Evolutionary conservation across 371 early-diverging fungal species (phyloP), one percentile per base, ranked within the genome.

Genomic region (Mortierella sp.): DNA sequence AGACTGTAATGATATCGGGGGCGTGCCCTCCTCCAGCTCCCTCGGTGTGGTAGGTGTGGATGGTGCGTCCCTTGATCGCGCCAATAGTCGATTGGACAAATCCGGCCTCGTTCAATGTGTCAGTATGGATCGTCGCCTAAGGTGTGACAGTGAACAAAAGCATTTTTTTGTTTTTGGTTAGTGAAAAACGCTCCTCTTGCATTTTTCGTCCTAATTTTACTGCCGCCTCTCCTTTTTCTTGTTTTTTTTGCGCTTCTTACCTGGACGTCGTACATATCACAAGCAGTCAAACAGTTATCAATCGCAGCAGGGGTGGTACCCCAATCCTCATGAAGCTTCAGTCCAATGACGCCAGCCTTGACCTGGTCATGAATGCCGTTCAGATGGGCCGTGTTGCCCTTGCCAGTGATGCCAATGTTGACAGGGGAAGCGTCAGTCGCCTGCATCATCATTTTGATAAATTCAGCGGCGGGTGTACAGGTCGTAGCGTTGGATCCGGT

Each of bases 21-120:
- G 96, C 96, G 74, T 98, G 97, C n/a, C 98, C 98, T 76, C 98
- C 98, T 40, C 98, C 98, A 3, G 98, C 98, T 64, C 98, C 98
- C 88, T 98, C 98, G 16, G 96, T 93, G 84, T 98, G 98, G 87
- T 97, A 98, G 0, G 97, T 96, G 81, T 97, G 98, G 74, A 98
- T 97, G 6, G 97, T 96, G 72, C 98, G 93, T 40, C 93, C 93
- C 53, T 95, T 95, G 82, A 98, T 96, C 0, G 98, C 98, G 0
- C 87, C 94, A 40, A 98, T 88, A 10, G 98, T 94, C 61, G 94
- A 89, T 83, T 97, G 97, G 50, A 98, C 98, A 90, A 97, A 98
- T 46, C 98, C 98, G 55, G 96, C 93, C 81, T 98, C 98, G 84
- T 98, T 96, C 64, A 98, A 88, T 4, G 98, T 98, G 84, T 98